Conservation (phyloP, 2,329 filamentous ascomycete genomes). For the Cyclaneusma minus region DNA sequence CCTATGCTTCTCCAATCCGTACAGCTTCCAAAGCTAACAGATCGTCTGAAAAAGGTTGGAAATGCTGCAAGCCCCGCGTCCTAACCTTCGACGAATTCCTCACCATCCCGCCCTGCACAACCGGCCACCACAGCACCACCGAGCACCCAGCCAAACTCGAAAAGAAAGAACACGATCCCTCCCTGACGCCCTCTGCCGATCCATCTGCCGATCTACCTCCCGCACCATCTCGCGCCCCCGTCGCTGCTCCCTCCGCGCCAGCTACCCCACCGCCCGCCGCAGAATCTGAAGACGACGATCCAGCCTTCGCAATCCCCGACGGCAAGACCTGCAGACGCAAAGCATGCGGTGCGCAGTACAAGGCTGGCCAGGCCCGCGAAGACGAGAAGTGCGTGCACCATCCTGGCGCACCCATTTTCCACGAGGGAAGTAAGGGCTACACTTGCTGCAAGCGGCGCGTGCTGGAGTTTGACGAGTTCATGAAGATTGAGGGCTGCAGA, state of each 20-base stretch:
- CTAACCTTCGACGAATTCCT: conserved; percentile 98
- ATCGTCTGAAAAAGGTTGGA: conserved; percentile 55
- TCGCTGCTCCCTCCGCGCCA: conserved; percentile 22
- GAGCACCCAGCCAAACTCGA: conserved; percentile 50
- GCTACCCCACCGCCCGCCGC: conserved; percentile 43
- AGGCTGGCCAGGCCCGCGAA: conserved; percentile 40
- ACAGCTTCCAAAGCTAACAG: conserved; percentile 4
- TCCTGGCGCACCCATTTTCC: conserved; percentile 82
- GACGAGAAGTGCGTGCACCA: conserved; percentile 76
- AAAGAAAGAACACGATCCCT: conserved; percentile 30
- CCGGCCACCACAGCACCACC: conserved; percentile 79
- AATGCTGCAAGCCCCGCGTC: conserved; percentile 95
- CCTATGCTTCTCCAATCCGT: conserved; percentile 1
- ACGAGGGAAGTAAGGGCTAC: conserved; percentile 97
- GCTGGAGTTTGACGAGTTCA: conserved; percentile 93
- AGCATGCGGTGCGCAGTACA: conserved; percentile 55
- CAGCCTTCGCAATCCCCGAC: conserved; percentile 53
- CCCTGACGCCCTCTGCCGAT: conserved; percentile 22
- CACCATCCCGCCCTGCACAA: conserved; percentile 78
- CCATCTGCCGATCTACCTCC: conserved; percentile 33
- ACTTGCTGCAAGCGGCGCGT: conserved; percentile 92
- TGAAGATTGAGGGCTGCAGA: conserved; percentile 86
- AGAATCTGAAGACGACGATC: conserved; percentile 81
- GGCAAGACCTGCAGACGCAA: conserved; percentile 65
- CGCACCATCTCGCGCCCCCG: conserved; percentile 23